Percentiles rank a stretch among this genome's conserved stretches.
Conservation (phyloP, 352 stramenopile genomes). For the Phytophthora vignae region DNA sequence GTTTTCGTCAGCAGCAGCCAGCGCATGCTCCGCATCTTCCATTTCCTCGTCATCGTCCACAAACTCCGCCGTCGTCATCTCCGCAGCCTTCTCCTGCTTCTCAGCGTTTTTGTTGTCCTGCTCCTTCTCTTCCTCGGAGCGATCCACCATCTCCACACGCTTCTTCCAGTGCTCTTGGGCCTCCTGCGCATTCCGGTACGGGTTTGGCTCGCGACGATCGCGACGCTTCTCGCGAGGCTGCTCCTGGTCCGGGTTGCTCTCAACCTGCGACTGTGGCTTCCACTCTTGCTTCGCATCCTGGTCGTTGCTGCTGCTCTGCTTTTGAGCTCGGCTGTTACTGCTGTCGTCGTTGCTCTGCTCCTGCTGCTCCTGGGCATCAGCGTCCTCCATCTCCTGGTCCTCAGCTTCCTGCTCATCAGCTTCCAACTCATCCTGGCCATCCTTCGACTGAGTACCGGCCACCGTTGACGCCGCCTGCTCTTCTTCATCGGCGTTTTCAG, state of each 20-base stretch:
- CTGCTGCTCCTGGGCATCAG: constrained; percentile 57
- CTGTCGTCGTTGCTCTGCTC: constrained; percentile 65
- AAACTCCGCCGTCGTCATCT: constrained; percentile 73
- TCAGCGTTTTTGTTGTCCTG: constrained; percentile 44
- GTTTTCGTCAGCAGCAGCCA: constrained; percentile 74
- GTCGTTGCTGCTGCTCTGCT: constrained; percentile 61
- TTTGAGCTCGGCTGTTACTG: constrained; percentile 59
- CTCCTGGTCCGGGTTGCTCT: constrained; percentile 48
- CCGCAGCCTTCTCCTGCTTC: constrained; percentile 39
- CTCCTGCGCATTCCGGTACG: constrained; percentile 95
- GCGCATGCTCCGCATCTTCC: constrained; percentile 69
- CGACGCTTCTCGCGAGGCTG: constrained; percentile 78
- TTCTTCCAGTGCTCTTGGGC: constrained; percentile 98
- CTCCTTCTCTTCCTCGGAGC: constrained; percentile 50
- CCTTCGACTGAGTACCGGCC: constrained; percentile 83
- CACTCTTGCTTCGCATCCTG: constrained; percentile 68
- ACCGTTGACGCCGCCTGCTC: constrained; percentile 67
- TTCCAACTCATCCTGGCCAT: constrained; percentile 82
- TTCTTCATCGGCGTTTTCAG: constrained; percentile 45
- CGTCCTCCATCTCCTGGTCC: constrained; percentile 57
- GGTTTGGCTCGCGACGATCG: constrained; percentile 92
- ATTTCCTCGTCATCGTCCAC: constrained; percentile 73
- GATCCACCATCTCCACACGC: constrained; percentile 92
- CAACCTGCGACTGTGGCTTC: constrained; percentile 61
- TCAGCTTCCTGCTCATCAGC: constrained; percentile 55